phyloP scores from a whole-genome alignment of 106 monocot species.

The Cymbidium sinense region DNA sequence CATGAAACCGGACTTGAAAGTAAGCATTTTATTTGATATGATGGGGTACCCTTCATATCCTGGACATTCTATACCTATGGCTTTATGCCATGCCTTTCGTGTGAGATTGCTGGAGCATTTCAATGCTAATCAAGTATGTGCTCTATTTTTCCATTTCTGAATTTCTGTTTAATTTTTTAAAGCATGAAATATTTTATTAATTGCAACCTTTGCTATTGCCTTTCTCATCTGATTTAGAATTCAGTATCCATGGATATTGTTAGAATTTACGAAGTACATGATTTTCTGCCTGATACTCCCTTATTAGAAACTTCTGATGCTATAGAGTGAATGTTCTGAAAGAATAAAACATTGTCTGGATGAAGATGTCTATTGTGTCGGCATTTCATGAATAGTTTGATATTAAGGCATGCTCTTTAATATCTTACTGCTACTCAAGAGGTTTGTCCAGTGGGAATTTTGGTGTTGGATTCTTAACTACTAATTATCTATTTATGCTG shows the following conservation, averaged over 20 bases:
- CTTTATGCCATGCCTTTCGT: constrained; percentile 44
- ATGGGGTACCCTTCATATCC: constrained; percentile 12
- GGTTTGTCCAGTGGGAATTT: no score
- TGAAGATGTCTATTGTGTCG: no score
- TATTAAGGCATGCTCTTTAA: no score
- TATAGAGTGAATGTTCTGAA: not conserved
- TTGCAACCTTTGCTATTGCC: not conserved
- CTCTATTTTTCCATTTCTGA: not conserved
- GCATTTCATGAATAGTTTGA: no score
- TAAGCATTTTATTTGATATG: constrained; percentile 27
- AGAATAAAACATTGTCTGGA: not conserved
- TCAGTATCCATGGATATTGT: not conserved
- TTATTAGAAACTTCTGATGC: not conserved
- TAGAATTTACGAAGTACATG: not conserved
- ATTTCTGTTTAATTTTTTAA: not conserved
- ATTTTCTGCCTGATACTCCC: not conserved
- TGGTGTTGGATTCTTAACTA: no score
- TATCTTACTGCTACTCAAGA: no score
- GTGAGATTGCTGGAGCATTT: constrained; percentile 34
- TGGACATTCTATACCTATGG: constrained; percentile 24
- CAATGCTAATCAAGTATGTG: constrained; percentile 18
- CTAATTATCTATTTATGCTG: no score
- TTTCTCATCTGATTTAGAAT: not conserved
- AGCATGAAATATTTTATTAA: not conserved
- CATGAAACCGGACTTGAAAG: constrained; percentile 59